Evolutionary conservation across 805 yeast genomes (phyloP).

Genomic region (Jamesozyma jinghongensis): DNA sequence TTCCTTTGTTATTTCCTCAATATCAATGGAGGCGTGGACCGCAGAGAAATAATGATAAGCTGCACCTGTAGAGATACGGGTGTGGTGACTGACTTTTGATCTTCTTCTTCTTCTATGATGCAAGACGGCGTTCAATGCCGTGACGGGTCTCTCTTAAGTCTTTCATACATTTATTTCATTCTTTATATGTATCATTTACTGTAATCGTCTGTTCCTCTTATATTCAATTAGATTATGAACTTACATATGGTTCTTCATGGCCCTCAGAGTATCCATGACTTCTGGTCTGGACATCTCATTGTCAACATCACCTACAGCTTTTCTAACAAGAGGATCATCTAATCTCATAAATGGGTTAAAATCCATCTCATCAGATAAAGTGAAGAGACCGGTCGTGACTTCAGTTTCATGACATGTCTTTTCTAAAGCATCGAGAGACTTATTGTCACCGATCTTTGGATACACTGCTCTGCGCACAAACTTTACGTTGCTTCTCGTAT

Average conservation of each 20-base stretch:
- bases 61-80: conserved; percentile 2
- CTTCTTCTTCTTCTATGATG: conserved; percentile 3
- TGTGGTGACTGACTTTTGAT: conserved; percentile 4
- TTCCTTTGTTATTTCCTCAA: conserved; percentile 23
- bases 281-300: conserved; percentile 32
- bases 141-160: conserved; percentile 4
- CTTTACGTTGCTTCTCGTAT: conserved; percentile 70
- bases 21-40: conserved; percentile 40
- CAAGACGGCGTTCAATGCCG: background rate
- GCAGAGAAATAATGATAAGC: conserved; percentile 36
- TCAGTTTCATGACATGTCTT: conserved; percentile 47
- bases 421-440: conserved; percentile 47
- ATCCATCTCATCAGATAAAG: conserved; percentile 69
- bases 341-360: conserved; percentile 89
- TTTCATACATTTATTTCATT: conserved; percentile 6
- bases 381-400: conserved; percentile 75
- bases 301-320: conserved; percentile 45
- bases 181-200: background rate
- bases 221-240: background rate
- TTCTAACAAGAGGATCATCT: conserved; percentile 51
- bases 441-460: conserved; percentile 31
- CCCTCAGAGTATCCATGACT: conserved; percentile 67
- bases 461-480: conserved; percentile 62
- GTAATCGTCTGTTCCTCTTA: background rate
- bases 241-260: conserved; percentile 58